phyloP scores from a whole-genome alignment of 2,329 filamentous ascomycete genomes.

The Stagonosporopsis vannaccii region DNA sequence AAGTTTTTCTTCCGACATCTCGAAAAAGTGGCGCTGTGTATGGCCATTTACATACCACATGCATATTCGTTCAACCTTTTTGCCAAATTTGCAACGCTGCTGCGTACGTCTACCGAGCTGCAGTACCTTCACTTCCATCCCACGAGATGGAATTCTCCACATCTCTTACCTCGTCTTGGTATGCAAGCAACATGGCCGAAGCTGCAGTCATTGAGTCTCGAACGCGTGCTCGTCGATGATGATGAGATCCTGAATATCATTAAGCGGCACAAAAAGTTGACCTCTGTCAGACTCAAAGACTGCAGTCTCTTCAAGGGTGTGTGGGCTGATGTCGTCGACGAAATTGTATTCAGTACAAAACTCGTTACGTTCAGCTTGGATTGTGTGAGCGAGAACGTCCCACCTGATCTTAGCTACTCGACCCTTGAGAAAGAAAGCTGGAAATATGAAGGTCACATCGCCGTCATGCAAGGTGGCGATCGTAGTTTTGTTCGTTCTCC shows the following conservation, averaged over 20 bases:
- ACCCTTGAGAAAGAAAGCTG: conserved; percentile 5
- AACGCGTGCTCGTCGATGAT: conserved; percentile 27
- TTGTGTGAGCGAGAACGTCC: conserved; percentile 26
- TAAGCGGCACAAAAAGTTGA: conserved; percentile 28
- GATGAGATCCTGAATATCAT: conserved; percentile 29
- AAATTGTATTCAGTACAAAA: conserved; percentile 29
- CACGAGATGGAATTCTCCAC: conserved; percentile 12
- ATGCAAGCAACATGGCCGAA: conserved; percentile 32
- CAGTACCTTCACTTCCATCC: conserved; percentile 28
- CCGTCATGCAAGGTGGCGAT: conserved; percentile 11
- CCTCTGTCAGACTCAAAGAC: conserved; percentile 18
- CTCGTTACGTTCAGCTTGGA: conserved; percentile 29
- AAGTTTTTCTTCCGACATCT: conserved; percentile 32
- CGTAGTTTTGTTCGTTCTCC: conserved; percentile 24
- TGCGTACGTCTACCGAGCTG: conserved; percentile 27
- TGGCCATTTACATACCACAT: conserved; percentile 13
- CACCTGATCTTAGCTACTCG: not conserved
- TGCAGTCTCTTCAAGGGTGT: conserved; percentile 27
- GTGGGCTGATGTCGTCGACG: conserved; percentile 39
- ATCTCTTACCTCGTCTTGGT: conserved; percentile 23
- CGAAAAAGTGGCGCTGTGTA: conserved; percentile 26
- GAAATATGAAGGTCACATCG: conserved; percentile 24
- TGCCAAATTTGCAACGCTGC: conserved; percentile 26
- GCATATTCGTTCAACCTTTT: conserved; percentile 7
- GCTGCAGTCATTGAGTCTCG: conserved; percentile 30